Conservation (phyloP, 768 basidiomycete species). For the Amanita pallidorosea region DNA sequence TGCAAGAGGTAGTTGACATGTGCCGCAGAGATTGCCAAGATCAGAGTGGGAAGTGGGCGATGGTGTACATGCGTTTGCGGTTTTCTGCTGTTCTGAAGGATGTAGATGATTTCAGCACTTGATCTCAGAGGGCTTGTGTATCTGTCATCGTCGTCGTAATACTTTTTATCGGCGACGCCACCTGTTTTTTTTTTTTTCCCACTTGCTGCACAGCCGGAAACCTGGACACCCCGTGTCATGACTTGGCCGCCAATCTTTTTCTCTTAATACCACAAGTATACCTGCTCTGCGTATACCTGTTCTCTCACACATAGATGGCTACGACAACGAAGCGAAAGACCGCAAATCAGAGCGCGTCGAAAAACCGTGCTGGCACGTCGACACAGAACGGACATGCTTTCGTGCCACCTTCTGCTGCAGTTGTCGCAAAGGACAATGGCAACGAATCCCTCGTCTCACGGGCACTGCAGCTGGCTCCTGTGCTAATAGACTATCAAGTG, state of each 20-base stretch:
- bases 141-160: too few relatives aligned
- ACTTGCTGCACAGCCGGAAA: not conserved
- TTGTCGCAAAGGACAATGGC: not conserved
- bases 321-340: not conserved
- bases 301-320: not conserved
- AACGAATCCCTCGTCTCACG: not conserved
- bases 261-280: not conserved
- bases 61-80: slow-evolving; percentile 67
- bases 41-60: slow-evolving; percentile 47
- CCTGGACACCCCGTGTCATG: not conserved
- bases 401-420: not conserved
- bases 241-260: not conserved
- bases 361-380: not conserved
- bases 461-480: not conserved
- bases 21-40: slow-evolving; percentile 48
- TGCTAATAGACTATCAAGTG: slow-evolving; percentile 2
- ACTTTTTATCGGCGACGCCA: too few relatives aligned
- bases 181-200: too few relatives aligned
- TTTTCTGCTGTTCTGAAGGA: slow-evolving; percentile 39
- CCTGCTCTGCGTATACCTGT: not conserved
- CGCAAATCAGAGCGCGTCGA: not conserved
- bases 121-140: too few relatives aligned
- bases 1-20: slow-evolving; percentile 50
- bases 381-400: not conserved
- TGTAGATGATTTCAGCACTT: not conserved